Conservation (phyloP, 148 eudicot genomes). For the Vaccinium myrtillus region DNA sequence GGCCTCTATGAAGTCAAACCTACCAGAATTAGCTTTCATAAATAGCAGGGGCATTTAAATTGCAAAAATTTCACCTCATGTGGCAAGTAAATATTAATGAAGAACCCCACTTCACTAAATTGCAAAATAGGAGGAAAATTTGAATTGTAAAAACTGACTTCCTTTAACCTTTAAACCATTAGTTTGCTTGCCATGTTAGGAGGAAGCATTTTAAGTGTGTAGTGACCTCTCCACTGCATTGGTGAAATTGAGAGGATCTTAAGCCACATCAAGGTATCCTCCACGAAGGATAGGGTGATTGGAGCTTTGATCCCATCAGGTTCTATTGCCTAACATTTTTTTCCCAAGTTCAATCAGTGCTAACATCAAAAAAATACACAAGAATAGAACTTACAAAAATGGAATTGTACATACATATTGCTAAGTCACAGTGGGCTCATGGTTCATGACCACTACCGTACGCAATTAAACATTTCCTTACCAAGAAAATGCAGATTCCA, state of each 20-base stretch:
- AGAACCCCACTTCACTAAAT: neutral
- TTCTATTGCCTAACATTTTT: neutral
- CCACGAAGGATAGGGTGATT: neutral
- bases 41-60: neutral
- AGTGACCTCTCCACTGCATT: neutral
- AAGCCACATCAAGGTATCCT: neutral
- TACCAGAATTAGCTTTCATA: neutral
- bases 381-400: neutral
- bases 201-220: neutral
- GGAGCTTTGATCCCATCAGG: neutral
- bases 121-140: neutral
- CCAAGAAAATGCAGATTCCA: too few relatives aligned
- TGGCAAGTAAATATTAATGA: neutral
- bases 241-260: neutral
- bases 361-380: neutral
- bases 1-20: neutral
- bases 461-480: too few relatives aligned
- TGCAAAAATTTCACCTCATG: neutral
- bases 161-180: neutral
- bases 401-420: neutral
- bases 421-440: neutral
- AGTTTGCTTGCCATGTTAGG: neutral
- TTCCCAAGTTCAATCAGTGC: neutral
- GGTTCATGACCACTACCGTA: neutral
- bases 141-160: neutral